A percentile compares a stretch with the other conserved stretches of the same genome.
Evolutionary conservation across 768 basidiomycete species (phyloP).

Genomic region (Dacryopinax spathularia): DNA sequence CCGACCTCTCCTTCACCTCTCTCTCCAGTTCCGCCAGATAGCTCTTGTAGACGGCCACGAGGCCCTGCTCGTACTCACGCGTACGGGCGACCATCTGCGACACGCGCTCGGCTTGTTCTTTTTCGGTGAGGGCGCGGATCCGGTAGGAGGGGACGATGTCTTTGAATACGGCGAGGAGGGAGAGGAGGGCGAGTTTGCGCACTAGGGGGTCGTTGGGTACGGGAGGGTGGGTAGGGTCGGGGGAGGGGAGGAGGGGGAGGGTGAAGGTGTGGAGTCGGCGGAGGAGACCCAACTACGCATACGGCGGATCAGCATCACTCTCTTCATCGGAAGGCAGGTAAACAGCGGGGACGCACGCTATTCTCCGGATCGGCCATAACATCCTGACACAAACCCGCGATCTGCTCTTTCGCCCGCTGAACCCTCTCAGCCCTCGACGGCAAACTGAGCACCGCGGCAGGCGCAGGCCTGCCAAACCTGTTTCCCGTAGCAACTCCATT

Average conservation of each 20-base stretch:
- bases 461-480: slow-evolving; percentile 72
- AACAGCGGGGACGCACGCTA: slow-evolving; percentile 42
- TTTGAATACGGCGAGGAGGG: slow-evolving; percentile 86
- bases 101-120: slow-evolving; percentile 85
- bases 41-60: slow-evolving; percentile 73
- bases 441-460: slow-evolving; percentile 54
- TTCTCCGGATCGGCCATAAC: slow-evolving; percentile 91
- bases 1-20: slow-evolving; percentile 77
- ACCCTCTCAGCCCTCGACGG: slow-evolving; percentile 52
- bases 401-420: slow-evolving; percentile 79
- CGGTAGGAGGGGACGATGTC: slow-evolving; percentile 94
- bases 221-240: slow-evolving; percentile 33
- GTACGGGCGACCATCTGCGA: slow-evolving; percentile 80
- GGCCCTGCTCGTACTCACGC: slow-evolving; percentile 90
- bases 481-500: slow-evolving; percentile 74
- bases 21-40: slow-evolving; percentile 74
- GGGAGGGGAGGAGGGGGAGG: slow-evolving; percentile 54
- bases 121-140: slow-evolving; percentile 78
- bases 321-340: slow-evolving; percentile 7
- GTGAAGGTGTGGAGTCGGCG: slow-evolving; percentile 82
- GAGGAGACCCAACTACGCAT: slow-evolving; percentile 62
- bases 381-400: slow-evolving; percentile 85
- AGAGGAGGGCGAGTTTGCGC: slow-evolving; percentile 75
- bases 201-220: slow-evolving; percentile 68
- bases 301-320: neutral